Evolutionary conservation across 441 rosid genomes (phyloP), one percentile per base, ranked within the genome.

Genomic region (Erodium moschatum): DNA sequence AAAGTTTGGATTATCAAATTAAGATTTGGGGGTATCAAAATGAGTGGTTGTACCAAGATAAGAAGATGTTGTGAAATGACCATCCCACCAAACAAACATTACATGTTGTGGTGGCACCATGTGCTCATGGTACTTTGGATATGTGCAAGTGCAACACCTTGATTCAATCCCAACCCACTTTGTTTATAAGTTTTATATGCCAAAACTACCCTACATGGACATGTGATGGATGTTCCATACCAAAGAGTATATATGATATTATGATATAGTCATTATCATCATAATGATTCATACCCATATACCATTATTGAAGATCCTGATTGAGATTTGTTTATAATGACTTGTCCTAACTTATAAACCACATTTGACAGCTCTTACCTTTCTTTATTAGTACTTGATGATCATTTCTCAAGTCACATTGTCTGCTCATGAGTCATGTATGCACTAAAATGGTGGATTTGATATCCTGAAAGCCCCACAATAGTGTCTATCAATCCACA

Each of bases 91-190:
- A 58, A 20, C 64, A 58, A 29, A 29, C 31, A 29, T 11, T 15
- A 46, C 52, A 46, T 58, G 64, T 20, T 10, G 64, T 58, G 64
- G 64, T 58, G 64, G 64, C 64, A 58, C 64, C 64, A 58, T 58
- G 64, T 19, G 64, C 64, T 10, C 64, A 58, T 21, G 64, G 29
- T 58, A 58, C 64, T 9, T 58, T 58, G 64, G 64, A 58, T 58
- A 58, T 58, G 64, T 19, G 64, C 64, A 58, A 58, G 31, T 29
- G 31, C 31, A 29, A 29, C 64, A 58, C 64, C 31, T 58, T 58
- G 19, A 58, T 58, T 58, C 64, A 58, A 58, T 58, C 29, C 27
- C 64, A 7, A 58, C 27, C 64, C 62, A 58, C 27, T n/a, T 58
- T 56, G 64, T 58, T 58, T 19, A 12, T 12, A 11, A n/a, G 52